Evolutionary conservation across 768 basidiomycete genomes (phyloP), one percentile per base, ranked within the genome.

Genomic region (Mycena rebaudengoi): DNA sequence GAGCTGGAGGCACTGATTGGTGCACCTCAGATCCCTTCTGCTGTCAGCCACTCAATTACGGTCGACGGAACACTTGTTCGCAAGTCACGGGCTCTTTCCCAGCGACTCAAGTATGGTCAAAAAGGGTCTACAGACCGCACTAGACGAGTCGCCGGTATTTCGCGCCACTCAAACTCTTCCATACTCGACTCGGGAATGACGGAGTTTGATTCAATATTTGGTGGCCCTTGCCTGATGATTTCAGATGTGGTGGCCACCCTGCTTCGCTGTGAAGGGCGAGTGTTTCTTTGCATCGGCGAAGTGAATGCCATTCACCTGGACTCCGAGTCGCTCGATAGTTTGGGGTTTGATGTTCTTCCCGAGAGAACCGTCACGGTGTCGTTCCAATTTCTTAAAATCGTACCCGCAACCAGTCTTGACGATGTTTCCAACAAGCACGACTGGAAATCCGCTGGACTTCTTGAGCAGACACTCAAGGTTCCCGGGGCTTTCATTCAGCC

Each of bases 121-220:
- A 33, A 46, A 8, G 21, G n/a, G 4, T 57, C 55, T 2, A 57
- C 55, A 2, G 55, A 57, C 28, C 43, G 55, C 2, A 35, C 2
- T 1, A n/a, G 55, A 20, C 55, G 55, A 2, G 55, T 58, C n/a
- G 56, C 56, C 8, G 44, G 33, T 16, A 21, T 48, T 29, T 2
- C 44, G 2, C 56, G 44, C 7, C 45, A 46, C 26, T 16, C 56
- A 5, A 26, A n/a, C 18, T 23, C 43, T 10, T 46, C 33, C 8
- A n/a, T 16, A 1, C 5, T 37, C 11, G 35, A 39, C 5, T 46
- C 43, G 2, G 44, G 18, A 8, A 35, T 57, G 4, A 20, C 26
- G 2, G 41, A 56, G 21, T 35, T 46, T 18, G 55, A 57, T 28
- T 60, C 59, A 6, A 29, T 45, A 2, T 56, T 60, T n/a, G 59